Percentiles rank a stretch among this genome's conserved stretches.
These are phyloP conservation scores for Tuber microsphaerosporum DNA, from an alignment of 495 filamentous ascomycete genomes.

Conservation along the genomic window DNA sequence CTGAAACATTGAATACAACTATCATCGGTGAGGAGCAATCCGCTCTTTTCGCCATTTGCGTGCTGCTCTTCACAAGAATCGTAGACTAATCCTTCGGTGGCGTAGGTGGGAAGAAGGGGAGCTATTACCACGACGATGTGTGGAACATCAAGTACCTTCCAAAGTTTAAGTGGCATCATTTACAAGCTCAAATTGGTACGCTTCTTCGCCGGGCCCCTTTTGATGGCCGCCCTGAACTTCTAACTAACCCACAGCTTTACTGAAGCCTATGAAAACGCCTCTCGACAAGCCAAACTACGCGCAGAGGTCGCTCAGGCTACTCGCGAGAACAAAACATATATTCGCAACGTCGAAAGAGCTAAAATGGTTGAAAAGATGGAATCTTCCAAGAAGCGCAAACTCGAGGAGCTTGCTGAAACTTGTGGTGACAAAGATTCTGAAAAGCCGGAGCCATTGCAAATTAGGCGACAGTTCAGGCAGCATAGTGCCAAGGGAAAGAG, in stretches of 20 bases:
- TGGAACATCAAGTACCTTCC: conserved; percentile 79
- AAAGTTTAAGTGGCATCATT: conserved; percentile 73
- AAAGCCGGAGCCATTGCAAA: conserved; percentile 34
- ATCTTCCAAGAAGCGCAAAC: conserved; percentile 53
- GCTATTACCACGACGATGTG: conserved; percentile 87
- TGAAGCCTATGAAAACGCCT: conserved; percentile 59
- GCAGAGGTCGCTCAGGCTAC: conserved; percentile 71
- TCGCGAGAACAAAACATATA: conserved; percentile 76
- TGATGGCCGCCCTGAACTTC: conserved; percentile 53
- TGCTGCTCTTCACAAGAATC: not conserved
- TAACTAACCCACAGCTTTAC: not conserved
- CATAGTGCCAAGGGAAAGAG: conserved; percentile 51
- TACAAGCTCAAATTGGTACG: conserved; percentile 45
- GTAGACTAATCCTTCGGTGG: not conserved
- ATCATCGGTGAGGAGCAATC: conserved; percentile 48
- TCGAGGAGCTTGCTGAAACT: conserved; percentile 37
- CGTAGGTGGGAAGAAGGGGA: conserved; percentile 71
- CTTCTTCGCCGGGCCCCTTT: conserved; percentile 52
- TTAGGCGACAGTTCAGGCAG: conserved; percentile 67
- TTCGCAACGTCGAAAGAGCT: conserved; percentile 65
- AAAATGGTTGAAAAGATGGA: conserved; percentile 68
- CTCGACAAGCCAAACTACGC: conserved; percentile 68
- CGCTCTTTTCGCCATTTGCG: not conserved
- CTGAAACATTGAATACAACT: conserved; percentile 75
- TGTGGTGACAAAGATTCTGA: conserved; percentile 36